These are phyloP conservation scores for Solanum aculeatissimum DNA, from an alignment of 305 asterid species.

Conservation along the genomic window DNA sequence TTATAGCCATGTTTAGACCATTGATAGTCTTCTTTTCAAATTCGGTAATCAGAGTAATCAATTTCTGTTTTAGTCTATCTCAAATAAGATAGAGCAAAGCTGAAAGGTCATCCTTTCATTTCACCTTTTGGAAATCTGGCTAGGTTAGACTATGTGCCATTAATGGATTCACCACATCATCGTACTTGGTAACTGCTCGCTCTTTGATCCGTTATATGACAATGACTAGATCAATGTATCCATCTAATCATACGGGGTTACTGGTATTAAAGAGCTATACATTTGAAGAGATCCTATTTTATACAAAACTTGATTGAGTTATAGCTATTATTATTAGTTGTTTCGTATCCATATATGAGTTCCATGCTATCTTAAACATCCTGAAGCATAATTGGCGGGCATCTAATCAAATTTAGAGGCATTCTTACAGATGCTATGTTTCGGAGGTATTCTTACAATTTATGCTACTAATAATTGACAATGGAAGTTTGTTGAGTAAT, in stretches of 20 bases:
- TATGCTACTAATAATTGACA: not conserved
- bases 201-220: not conserved
- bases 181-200: not conserved
- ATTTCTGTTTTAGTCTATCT: not conserved
- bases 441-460: not conserved
- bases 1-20: not conserved
- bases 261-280: not conserved
- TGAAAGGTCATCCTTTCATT: not conserved
- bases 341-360: not conserved
- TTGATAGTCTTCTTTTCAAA: not conserved
- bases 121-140: not conserved
- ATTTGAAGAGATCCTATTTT: not conserved
- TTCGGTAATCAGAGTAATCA: not conserved
- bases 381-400: not conserved
- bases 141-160: not conserved
- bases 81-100: not conserved
- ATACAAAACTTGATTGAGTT: not conserved
- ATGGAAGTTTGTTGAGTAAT: not conserved
- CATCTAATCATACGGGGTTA: not conserved
- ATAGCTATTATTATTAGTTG: not conserved
- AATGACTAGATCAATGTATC: not conserved
- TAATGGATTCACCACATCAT: not conserved
- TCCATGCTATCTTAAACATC: not conserved
- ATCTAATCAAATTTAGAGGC: not conserved
- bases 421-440: not conserved